These are phyloP conservation scores for Metarhizium humberi DNA, from an alignment of 2,329 filamentous ascomycete genomes.

Conservation along the genomic window DNA sequence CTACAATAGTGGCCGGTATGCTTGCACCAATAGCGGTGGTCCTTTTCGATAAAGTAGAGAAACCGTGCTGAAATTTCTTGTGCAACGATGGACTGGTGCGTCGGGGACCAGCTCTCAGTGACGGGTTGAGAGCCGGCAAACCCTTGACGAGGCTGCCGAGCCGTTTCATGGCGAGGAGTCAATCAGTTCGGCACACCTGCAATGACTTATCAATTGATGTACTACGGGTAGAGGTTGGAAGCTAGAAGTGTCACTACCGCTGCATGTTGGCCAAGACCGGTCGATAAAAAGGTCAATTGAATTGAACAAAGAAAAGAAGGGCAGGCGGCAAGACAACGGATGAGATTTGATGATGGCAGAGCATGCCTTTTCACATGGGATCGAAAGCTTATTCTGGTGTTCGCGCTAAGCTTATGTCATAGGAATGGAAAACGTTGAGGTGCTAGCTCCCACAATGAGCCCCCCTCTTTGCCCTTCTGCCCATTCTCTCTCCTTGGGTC, in stretches of 20 bases:
- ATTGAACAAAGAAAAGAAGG: not conserved
- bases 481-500: too few relatives aligned
- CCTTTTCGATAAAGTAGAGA: slow-evolving; percentile 3
- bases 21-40: slow-evolving; percentile 4
- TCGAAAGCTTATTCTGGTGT: not conserved
- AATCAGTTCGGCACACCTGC: not conserved
- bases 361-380: not conserved
- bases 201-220: not conserved
- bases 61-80: not conserved
- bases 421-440: slow-evolving; percentile 3
- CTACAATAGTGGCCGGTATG: slow-evolving; percentile 24
- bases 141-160: slow-evolving; percentile 5
- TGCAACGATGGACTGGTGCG: not conserved
- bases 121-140: slow-evolving; percentile 4
- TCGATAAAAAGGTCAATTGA: not conserved
- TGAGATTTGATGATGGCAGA: not conserved
- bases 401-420: slow-evolving; percentile 8
- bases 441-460: not conserved
- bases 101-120: not conserved
- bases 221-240: not conserved
- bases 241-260: not conserved
- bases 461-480: too few relatives aligned
- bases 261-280: not conserved
- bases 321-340: not conserved
- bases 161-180: slow-evolving; percentile 8